phyloP scores from a whole-genome alignment of 768 basidiomycete genomes.

The Suillus occidentalis region DNA sequence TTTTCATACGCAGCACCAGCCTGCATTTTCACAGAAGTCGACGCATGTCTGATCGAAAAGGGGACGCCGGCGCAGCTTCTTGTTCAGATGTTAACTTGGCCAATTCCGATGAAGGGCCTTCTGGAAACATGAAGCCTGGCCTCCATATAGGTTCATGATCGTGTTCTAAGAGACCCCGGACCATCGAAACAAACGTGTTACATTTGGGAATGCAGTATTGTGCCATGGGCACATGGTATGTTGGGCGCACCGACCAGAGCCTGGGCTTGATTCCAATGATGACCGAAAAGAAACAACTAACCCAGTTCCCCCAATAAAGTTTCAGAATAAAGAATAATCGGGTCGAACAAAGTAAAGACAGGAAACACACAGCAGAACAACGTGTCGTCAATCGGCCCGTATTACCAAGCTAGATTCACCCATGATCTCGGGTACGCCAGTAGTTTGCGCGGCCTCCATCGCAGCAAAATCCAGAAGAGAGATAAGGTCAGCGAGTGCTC shows the following conservation, averaged over 20 bases:
- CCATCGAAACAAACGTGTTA: neutral
- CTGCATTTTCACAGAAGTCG: neutral
- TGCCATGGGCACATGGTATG: neutral
- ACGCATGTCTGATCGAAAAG: neutral
- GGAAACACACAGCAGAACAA: neutral
- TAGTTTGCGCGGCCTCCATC: conserved; percentile 10
- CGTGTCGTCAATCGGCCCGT: neutral
- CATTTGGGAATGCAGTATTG: neutral
- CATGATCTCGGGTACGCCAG: neutral
- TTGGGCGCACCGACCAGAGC: neutral
- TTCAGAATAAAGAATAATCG: neutral
- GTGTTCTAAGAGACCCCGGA: neutral
- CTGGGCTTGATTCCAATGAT: neutral
- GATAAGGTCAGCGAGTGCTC: conserved; percentile 26
- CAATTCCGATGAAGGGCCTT: neutral
- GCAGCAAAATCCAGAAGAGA: conserved; percentile 29
- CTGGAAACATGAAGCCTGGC: neutral
- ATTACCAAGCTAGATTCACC: neutral
- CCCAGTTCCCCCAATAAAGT: neutral
- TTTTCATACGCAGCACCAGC: neutral
- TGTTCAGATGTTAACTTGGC: neutral
- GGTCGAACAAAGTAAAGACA: neutral
- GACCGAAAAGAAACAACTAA: neutral
- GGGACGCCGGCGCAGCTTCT: neutral
- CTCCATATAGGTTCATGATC: neutral